Evolutionary conservation across 106 monocot genomes (phyloP), one percentile per base, ranked within the genome.

Genomic region (Dioscorea dumetorum): DNA sequence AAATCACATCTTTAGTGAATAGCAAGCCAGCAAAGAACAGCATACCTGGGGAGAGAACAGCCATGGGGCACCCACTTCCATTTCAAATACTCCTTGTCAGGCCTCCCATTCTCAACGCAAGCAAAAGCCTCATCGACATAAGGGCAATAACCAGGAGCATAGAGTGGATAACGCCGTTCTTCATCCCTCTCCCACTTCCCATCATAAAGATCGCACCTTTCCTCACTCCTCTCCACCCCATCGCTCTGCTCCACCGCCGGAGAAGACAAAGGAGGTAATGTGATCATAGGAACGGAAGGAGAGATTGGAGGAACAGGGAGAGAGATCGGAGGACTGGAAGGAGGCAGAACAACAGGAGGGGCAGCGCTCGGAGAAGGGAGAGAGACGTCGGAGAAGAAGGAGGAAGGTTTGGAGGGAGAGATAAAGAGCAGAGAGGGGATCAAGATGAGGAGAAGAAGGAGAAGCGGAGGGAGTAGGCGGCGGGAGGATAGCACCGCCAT

Each of bases 21-120:
- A 28, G 28, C 28, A 28, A 28, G 41, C 41, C 9, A 41, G 6
- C 41, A 41, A 41, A 41, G 3, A 41, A 6, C 10, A 10, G 41
- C 54, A 16, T 19, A 94, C 94, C 94, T 90, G 18, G 90, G 90
- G 35, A 94, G 73, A 57, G 70, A 68, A 41, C 94, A 94, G 18
- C 73, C 80, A n/a, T 72, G 68, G 22, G 90, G 94, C 71, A 82
- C 81, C 94, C 94, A 94, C 56, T 87, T 82, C 94, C 94, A 94
- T 22, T 75, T 79, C 58, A 90, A 48, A 63, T 90, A 94, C n/a
- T 63, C 90, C 4, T 1, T 4, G 53, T 90, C 94, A 2, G 59
- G 72, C 80, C 94, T 78, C 63, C 94, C 90, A 58, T 94, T 94
- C 74, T 78, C 80, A 56, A 66, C 73, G 67, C 94, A 94, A 8